Evolutionary conservation across 345 rosid species (phyloP).

Genomic region (Pistacia integerrima): DNA sequence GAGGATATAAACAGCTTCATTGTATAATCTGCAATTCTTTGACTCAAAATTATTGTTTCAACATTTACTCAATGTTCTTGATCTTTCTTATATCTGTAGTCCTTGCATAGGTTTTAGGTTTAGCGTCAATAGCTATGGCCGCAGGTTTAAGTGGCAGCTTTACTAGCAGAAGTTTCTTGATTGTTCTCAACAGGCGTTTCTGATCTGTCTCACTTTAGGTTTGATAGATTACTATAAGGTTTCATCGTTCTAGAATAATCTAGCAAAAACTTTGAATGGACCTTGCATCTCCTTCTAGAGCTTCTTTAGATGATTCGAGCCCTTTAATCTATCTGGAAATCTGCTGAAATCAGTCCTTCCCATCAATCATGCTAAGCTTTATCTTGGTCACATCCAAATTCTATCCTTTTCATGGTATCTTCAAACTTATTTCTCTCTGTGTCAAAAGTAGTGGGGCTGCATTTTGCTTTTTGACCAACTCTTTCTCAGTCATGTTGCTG

Average conservation of each 20-base stretch:
- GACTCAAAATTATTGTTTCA: neutral
- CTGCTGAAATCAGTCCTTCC: neutral
- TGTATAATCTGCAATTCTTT: neutral
- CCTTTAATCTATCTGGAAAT: neutral
- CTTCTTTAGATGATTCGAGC: neutral
- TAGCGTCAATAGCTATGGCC: neutral
- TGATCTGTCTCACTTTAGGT: neutral
- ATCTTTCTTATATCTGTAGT: neutral
- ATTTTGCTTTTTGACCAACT: neutral
- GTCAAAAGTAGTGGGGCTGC: neutral
- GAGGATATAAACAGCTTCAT: neutral
- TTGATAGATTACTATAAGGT: neutral
- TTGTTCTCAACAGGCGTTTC: neutral
- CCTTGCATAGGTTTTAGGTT: neutral
- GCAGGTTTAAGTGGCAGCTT: neutral
- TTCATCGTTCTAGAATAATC: neutral
- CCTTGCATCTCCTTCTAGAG: neutral
- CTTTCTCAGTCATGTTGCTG: neutral
- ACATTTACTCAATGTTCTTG: neutral
- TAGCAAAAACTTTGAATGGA: neutral
- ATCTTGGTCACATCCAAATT: too few relatives aligned
- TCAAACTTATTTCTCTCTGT: neutral
- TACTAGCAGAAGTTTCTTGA: neutral
- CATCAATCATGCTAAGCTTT: neutral
- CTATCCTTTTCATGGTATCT: neutral